These are phyloP conservation scores for Thielaviopsis punctulata DNA, from an alignment of 2,329 filamentous ascomycete genomes.

Conservation along the genomic window DNA sequence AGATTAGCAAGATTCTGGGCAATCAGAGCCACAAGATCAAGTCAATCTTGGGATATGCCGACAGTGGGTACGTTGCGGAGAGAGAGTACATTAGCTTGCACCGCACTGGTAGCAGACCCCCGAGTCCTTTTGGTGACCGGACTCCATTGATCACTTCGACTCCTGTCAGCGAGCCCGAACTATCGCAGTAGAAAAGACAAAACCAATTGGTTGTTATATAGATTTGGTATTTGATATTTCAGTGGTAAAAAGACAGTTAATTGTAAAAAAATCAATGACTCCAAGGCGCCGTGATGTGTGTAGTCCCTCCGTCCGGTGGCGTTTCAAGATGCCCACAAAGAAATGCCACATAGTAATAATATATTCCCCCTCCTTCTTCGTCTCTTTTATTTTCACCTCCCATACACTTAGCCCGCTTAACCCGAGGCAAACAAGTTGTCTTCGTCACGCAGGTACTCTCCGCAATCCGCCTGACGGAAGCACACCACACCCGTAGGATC, in stretches of 20 bases:
- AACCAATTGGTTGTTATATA: neutral
- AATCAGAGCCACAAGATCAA: slow-evolving; percentile 68
- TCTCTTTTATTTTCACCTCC: neutral
- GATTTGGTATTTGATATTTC: neutral
- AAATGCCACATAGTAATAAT: slow-evolving; percentile 7
- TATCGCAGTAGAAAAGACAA: neutral
- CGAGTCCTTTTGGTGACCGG: slow-evolving; percentile 3
- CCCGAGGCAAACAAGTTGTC: slow-evolving; percentile 44
- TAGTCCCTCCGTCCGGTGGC: slow-evolving; percentile 7
- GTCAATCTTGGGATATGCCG: slow-evolving; percentile 69
- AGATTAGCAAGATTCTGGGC: slow-evolving; percentile 74
- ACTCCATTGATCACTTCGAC: neutral
- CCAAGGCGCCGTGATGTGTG: slow-evolving; percentile 8
- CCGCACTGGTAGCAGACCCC: slow-evolving; percentile 33
- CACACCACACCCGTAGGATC: slow-evolving; percentile 82
- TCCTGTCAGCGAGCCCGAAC: neutral
- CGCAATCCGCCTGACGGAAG: slow-evolving; percentile 85
- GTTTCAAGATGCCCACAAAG: slow-evolving; percentile 10
- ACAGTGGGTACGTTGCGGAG: slow-evolving; percentile 84
- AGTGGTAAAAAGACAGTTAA: neutral
- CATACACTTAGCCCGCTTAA: slow-evolving; percentile 16
- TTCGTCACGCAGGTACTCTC: slow-evolving; percentile 83
- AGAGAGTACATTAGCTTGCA: slow-evolving; percentile 77
- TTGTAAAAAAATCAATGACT: slow-evolving; percentile 10
- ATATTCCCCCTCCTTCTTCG: slow-evolving; percentile 2